Evolutionary conservation across 331 rosid genomes (phyloP), one percentile per base, ranked within the genome.

Genomic region (Erythrophleum ivorense): DNA sequence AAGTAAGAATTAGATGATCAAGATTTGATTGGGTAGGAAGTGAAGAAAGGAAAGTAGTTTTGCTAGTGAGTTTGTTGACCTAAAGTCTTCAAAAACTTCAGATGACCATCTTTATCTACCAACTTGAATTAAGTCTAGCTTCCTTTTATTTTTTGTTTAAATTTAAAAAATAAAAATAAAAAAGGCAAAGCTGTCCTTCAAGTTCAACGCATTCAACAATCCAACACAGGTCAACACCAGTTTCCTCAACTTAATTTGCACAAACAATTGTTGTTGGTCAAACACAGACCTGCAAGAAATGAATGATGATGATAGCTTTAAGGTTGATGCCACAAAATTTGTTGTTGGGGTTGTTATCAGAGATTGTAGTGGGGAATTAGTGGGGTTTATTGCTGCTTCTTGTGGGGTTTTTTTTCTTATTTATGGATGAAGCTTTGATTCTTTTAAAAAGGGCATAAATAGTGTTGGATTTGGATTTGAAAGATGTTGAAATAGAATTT

Each of bases 101-200:
- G 78, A 34, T 73, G 49, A 11, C 65, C 77, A 7, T 16, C 76
- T 70, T 73, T n/a, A 73, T 73, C 78, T 73, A 53, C 65, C 65
- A n/a, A 52, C 36, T 53, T 2, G 5, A 36, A 36, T 36, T 36
- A 63, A 62, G 33, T 34, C 19, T 24, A 59, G 67, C 67, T 60
- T 18, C 40, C 67, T 60, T 24, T 24, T 24, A 24, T 24, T 24
- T 24, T 24, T 60, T 4, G 4, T 24, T 24, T 29, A 24, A 3
- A 6, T 1, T 53, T 18, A 1, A 18, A 18, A 55, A 3, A 55
- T 2, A 5, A 55, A n/a, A 15, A 15, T 3, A 53, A 15, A 16
- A 16, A 50, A 0, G 18, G 5, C 12, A 50, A 53, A 53, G 7
- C 36, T 7, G 5, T 6, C 3, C 12, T 69, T 50, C 16, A 7